Base-by-base conservation (phyloP, 768 basidiomycete genomes). In the Cyathus striatus region DNA sequence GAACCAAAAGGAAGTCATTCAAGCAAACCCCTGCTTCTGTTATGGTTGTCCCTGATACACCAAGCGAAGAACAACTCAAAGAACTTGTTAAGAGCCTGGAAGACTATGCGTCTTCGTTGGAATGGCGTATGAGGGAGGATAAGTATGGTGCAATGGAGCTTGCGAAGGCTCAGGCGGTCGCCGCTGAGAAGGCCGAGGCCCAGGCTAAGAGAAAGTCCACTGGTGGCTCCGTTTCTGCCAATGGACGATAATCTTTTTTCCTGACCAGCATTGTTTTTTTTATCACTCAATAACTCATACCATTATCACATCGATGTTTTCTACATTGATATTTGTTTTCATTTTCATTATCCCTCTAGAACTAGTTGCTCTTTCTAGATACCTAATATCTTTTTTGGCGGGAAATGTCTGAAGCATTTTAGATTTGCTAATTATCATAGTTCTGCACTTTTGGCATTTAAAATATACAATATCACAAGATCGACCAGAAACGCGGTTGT, bases 21-120 rank as follows among this genome's bases (percentile, higher is more conserved):
- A 32, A 43, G 25, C 40, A 49, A 23, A 44, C 52, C 42, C 33
- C 17, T 42, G 38, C 25, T 5, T 23, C n/a, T 34, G 34, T 39
- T 22, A n/a, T 23, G 25, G 38, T 32, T 40, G 20, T 36, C 27
- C 39, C 32, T 6, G 33, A 46, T 6, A 33, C 46, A 5, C 48
- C 45, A 21, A 48, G 23, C 23, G 50, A 49, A 26, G 39, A 24
- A 12, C 42, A 76, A 37, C 48, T 78, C 24, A 64, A 55, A 50
- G 57, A 53, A 9, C 63, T 89, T 39, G 76, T 81, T 21, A 70
- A 69, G 40, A 68, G 66, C 18, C 55, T 90, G 48, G 68, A 67
- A 38, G 77, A 80, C 22, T 87, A 83, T 54, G 81, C 81, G 10
- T 63, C 66, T 21, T 58, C 83, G 37, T 64, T 89, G 40, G 69